A percentile compares a stretch with the other conserved stretches of the same genome.
Conservation (phyloP, 2,329 filamentous ascomycete genomes). For the Penicillium polonicum region DNA sequence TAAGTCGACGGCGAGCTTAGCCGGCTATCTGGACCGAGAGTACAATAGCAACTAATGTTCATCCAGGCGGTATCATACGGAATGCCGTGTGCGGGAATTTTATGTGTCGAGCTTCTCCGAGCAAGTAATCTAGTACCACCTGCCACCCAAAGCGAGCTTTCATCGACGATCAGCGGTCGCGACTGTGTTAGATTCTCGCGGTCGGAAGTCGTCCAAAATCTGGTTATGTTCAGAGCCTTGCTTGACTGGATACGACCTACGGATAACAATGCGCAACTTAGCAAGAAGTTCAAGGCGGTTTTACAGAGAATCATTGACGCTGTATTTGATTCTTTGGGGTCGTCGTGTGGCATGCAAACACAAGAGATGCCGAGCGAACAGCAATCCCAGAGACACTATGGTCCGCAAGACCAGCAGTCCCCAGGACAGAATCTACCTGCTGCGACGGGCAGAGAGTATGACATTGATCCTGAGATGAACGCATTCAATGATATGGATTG, state of each 20-base stretch:
- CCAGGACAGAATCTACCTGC: too few relatives aligned
- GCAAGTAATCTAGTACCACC: not conserved
- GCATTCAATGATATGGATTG: not conserved
- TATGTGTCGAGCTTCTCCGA: not conserved
- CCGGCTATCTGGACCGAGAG: not conserved
- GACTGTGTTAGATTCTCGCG: not conserved
- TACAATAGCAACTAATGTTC: not conserved
- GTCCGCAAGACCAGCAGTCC: not conserved
- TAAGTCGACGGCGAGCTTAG: not conserved
- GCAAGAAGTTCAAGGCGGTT: not conserved
- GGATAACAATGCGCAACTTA: not conserved
- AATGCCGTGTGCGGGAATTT: not conserved
- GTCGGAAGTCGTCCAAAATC: not conserved
- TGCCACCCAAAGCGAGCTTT: not conserved
- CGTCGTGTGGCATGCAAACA: not conserved
- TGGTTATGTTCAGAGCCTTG: not conserved
- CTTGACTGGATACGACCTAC: constrained; percentile 1
- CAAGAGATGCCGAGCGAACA: not conserved
- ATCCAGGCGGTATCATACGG: not conserved
- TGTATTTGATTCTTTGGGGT: not conserved
- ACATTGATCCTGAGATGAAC: not conserved
- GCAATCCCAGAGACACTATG: not conserved
- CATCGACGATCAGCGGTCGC: not conserved
- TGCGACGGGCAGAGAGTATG: not conserved
- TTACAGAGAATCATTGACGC: not conserved